A percentile compares a stretch with the other conserved stretches of the same genome.
These are phyloP conservation scores for Magnusiomyces sp. DNA, from an alignment of 1,139 yeast species.

Conservation along the genomic window DNA sequence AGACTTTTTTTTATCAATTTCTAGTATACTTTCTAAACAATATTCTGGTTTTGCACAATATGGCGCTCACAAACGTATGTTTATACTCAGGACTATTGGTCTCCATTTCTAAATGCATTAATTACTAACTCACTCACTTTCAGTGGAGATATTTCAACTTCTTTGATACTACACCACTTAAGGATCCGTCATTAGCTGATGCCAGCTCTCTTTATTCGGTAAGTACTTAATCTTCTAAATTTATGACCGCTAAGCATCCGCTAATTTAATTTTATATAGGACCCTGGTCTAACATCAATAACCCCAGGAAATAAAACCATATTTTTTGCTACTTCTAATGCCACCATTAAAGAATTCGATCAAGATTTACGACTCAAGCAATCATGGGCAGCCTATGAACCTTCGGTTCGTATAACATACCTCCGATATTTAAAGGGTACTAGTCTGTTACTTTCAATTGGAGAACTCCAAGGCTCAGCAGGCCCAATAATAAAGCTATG, in stretches of 20 bases:
- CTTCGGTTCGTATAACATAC: slow-evolving; percentile 53
- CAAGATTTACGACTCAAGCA: slow-evolving; percentile 39
- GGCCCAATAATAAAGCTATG: slow-evolving; percentile 66
- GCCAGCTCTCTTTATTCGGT: slow-evolving; percentile 54
- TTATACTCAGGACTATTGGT: not conserved
- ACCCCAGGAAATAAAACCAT: slow-evolving; percentile 47
- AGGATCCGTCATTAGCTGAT: slow-evolving; percentile 65
- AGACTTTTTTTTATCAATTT: not conserved
- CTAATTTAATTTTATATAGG: slow-evolving; percentile 25
- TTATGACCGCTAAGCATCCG: slow-evolving; percentile 1
- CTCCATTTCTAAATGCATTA: not conserved
- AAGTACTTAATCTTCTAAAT: slow-evolving; percentile 14
- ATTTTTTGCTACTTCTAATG: slow-evolving; percentile 47
- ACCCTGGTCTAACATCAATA: slow-evolving; percentile 58
- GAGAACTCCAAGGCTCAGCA: slow-evolving; percentile 52
- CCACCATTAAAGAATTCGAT: slow-evolving; percentile 53
- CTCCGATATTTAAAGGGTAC: slow-evolving; percentile 42
- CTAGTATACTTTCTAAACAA: not conserved
- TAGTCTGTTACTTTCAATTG: slow-evolving; percentile 56
- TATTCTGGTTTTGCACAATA: not conserved
- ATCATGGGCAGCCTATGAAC: slow-evolving; percentile 51
- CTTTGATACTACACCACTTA: slow-evolving; percentile 73
- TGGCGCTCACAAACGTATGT: slow-evolving; percentile 13
- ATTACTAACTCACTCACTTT: not conserved
- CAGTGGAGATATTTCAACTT: slow-evolving; percentile 85